phyloP scores from a whole-genome alignment of 2,329 filamentous ascomycete genomes.

The Colletotrichum sp. region DNA sequence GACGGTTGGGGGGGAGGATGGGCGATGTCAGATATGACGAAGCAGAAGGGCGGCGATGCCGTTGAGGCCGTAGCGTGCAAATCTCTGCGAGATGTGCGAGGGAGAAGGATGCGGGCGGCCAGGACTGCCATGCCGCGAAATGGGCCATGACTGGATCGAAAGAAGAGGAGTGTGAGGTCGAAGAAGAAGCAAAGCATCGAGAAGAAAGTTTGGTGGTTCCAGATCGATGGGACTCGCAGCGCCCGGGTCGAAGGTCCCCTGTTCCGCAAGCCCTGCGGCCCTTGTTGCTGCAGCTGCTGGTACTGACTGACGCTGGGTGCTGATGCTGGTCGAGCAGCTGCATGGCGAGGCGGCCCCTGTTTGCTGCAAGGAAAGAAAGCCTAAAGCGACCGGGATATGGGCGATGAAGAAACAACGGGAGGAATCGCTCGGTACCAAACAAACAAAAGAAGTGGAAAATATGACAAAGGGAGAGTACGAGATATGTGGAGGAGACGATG shows the following conservation, averaged over 20 bases:
- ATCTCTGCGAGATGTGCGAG: background rate
- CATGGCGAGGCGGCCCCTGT: background rate
- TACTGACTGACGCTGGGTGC: background rate
- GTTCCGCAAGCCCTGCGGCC: background rate
- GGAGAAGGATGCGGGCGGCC: background rate
- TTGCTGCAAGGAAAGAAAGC: background rate
- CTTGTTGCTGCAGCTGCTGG: background rate
- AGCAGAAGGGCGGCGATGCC: background rate
- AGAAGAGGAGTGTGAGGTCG: background rate
- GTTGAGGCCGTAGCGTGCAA: background rate
- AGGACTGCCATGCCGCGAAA: background rate
- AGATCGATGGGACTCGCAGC: constrained; percentile 20
- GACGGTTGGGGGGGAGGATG: background rate
- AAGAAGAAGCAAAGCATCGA: background rate
- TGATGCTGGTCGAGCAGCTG: background rate
- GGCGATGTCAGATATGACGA: background rate
- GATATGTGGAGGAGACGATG: background rate
- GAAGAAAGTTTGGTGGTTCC: background rate
- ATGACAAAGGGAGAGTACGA: background rate
- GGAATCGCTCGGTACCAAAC: background rate
- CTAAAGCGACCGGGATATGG: background rate
- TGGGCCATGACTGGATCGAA: background rate
- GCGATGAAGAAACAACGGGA: background rate
- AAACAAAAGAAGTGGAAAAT: background rate
- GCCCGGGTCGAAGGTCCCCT: background rate